phyloP scores from a whole-genome alignment of 2,329 filamentous ascomycete species.

The Cladosporium sp. region DNA sequence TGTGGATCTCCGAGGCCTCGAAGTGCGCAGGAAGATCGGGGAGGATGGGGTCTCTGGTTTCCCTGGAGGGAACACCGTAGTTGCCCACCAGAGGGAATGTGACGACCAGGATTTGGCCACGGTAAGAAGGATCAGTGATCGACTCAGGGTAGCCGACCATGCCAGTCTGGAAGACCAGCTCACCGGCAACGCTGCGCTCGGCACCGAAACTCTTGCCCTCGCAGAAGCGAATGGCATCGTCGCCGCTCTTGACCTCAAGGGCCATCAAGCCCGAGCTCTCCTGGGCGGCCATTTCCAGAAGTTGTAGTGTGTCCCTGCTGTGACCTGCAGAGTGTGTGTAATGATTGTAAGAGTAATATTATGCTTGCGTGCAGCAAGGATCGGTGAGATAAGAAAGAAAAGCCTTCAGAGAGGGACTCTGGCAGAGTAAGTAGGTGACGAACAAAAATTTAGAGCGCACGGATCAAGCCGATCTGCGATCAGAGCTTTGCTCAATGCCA shows the following conservation, averaged over 20 bases:
- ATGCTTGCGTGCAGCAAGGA: constrained; percentile 10
- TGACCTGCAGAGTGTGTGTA: constrained; percentile 8
- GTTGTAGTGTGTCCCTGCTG: constrained; percentile 8
- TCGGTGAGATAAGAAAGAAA: constrained; percentile 10
- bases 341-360: background rate
- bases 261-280: constrained; percentile 49
- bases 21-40: constrained; percentile 87
- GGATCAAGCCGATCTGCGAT: background rate
- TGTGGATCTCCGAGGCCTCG: constrained; percentile 87
- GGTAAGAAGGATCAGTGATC: constrained; percentile 81
- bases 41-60: constrained; percentile 78
- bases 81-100: constrained; percentile 95
- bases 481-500: background rate
- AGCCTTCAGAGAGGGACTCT: constrained; percentile 1
- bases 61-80: constrained; percentile 90
- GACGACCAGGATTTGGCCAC: constrained; percentile 90
- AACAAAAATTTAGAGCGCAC: constrained; percentile 9
- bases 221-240: constrained; percentile 57
- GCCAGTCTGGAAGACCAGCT: constrained; percentile 98
- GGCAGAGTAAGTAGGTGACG: background rate
- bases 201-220: constrained; percentile 97
- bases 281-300: constrained; percentile 15
- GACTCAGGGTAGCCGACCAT: constrained; percentile 99
- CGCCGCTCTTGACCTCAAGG: constrained; percentile 90
- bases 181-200: constrained; percentile 87